These are phyloP conservation scores for Trichoderma erinaceum DNA, from an alignment of 495 filamentous ascomycete genomes.

Conservation along the genomic window DNA sequence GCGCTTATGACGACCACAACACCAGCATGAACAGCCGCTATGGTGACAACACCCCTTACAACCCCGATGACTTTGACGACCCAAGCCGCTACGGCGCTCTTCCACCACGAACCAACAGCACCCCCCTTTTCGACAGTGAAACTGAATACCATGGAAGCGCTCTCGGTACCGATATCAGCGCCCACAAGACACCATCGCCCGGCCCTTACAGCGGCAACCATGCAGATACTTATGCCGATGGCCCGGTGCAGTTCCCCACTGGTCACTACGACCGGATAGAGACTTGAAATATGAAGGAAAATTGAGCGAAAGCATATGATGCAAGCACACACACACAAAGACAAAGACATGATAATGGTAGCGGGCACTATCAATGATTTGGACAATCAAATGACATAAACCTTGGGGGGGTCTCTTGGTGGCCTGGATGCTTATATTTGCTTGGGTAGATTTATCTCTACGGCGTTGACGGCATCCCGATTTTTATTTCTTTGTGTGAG, in stretches of 20 bases:
- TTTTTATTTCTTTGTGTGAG: constrained; percentile 2
- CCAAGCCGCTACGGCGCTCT: constrained; percentile 24
- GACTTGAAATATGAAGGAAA: not conserved
- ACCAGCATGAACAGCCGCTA: constrained; percentile 16
- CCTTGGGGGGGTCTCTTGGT: not conserved
- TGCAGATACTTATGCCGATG: constrained; percentile 18
- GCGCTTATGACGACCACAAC: constrained; percentile 16
- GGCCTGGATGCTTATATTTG: constrained; percentile 8
- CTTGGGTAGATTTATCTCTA: constrained; percentile 10
- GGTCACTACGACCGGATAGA: constrained; percentile 41
- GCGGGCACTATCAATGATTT: constrained; percentile 13
- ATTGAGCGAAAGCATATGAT: not conserved
- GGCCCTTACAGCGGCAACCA: constrained; percentile 16
- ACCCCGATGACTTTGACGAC: constrained; percentile 23
- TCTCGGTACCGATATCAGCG: constrained; percentile 18
- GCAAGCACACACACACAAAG: not conserved
- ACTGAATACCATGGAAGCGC: constrained; percentile 22
- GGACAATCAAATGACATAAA: constrained; percentile 1
- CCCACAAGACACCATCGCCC: constrained; percentile 27
- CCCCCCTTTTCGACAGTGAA: constrained; percentile 24
- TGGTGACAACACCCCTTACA: constrained; percentile 16
- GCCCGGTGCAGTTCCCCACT: constrained; percentile 35
- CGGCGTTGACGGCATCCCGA: constrained; percentile 13
- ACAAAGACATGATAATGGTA: constrained; percentile 5
- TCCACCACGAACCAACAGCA: constrained; percentile 22